These are phyloP conservation scores for Trichosporon sp. DNA, from an alignment of 1,284 basidiomycete species.

Conservation along the genomic window DNA sequence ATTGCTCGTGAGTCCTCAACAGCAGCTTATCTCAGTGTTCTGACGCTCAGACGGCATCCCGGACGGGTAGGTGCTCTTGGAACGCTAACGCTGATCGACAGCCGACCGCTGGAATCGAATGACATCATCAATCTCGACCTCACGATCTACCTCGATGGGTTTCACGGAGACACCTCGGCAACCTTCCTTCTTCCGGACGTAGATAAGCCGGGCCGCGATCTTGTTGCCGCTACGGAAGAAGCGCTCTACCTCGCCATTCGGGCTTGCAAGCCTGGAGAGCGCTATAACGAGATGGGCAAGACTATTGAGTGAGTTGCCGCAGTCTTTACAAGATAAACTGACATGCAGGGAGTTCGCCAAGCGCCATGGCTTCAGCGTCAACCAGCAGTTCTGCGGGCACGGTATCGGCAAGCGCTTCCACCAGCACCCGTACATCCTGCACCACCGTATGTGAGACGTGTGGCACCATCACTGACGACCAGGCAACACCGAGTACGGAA, in stretches of 20 bases:
- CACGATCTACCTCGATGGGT: slow-evolving; percentile 69
- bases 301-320: slow-evolving; percentile 59
- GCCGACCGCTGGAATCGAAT: slow-evolving; percentile 68
- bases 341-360: slow-evolving; percentile 44
- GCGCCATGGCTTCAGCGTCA: slow-evolving; percentile 57
- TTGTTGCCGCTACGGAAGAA: slow-evolving; percentile 59
- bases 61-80: slow-evolving; percentile 58
- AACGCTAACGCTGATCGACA: slow-evolving; percentile 34
- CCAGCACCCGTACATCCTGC: slow-evolving; percentile 74
- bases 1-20: slow-evolving; percentile 41
- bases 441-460: slow-evolving; percentile 53
- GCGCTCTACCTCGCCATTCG: slow-evolving; percentile 67
- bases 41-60: slow-evolving; percentile 66
- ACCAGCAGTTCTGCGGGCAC: slow-evolving; percentile 61
- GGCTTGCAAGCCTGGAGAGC: slow-evolving; percentile 68
- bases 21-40: neutral
- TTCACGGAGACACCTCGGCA: slow-evolving; percentile 77
- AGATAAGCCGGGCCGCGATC: slow-evolving; percentile 60
- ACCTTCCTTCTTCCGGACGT: slow-evolving; percentile 74
- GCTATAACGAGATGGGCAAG: slow-evolving; percentile 66
- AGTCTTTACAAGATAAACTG: neutral
- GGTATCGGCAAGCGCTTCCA: slow-evolving; percentile 84
- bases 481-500: slow-evolving; percentile 72
- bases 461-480: neutral
- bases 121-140: slow-evolving; percentile 83